Base-by-base conservation (phyloP, 2,329 filamentous ascomycete species). In the Trichoderma simmonsii region DNA sequence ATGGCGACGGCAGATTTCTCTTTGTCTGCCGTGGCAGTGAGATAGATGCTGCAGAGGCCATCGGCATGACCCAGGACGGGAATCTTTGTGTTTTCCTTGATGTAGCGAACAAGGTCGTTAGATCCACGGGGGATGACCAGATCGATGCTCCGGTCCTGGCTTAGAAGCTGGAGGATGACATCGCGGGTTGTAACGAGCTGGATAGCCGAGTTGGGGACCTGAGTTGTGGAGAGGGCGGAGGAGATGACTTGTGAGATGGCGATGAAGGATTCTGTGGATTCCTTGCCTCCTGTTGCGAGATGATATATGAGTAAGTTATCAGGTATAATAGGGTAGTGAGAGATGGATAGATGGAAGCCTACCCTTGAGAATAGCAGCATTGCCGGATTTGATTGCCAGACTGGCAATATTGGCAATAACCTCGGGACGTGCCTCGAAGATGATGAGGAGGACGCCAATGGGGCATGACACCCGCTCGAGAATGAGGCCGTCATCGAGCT, bases 341-440 rank as follows among this genome's bases (percentile, higher is more conserved):
- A 32, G 6, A n/a, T 1, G 8, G 62, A 51, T 51, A 26, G 24
- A 24, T 57, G 11, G 8, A 36, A 1, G n/a, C 66, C 9, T 70
- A 87, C 91, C 95, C 86, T 99, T 99, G 73, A 99, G 86, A 77
- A 99, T 98, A 66, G 95, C 96, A 43, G 96, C 93, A 82, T 99
- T 99, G 77, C 94, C 96, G 14, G 95, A 98, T 82, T 99, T 99
- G 82, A 99, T 93, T 48, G 96, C 95, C 28, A 99, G 87, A 4
- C 95, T 93, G 74, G 96, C 94, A 79, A 99, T 98, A 82, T 99
- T 99, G 79, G 95, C 96, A 79, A 99, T 98, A 75, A 99, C 96
- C 83, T 99, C 96, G 7, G 96, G 96, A 8, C 96, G 92, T 43
- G 96, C 96, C 84, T 99, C 96, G 79, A 99, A 99, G 79, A 99